A percentile compares a stretch with the other conserved stretches of the same genome.
Evolutionary conservation across 768 basidiomycete species (phyloP).

Genomic region (Lactarius vividus): DNA sequence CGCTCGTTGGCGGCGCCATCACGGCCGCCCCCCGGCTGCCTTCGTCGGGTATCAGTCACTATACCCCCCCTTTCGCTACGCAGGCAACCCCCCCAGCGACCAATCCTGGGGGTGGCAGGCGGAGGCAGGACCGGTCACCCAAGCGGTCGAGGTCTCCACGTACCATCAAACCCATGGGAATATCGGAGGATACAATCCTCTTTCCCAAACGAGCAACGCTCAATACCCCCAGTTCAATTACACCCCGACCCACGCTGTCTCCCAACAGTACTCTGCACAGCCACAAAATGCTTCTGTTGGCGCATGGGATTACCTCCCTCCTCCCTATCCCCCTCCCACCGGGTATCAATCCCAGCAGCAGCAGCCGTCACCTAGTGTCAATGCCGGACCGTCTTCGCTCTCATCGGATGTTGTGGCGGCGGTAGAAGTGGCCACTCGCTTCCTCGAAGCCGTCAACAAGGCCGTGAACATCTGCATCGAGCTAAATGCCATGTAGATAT

Average conservation of each 20-base stretch:
- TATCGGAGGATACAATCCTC: not conserved
- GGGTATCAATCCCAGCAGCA: not conserved
- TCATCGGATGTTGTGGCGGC: not conserved
- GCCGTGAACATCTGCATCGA: constrained; percentile 16
- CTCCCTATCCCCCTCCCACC: constrained; percentile 4
- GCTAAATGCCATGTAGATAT: not conserved
- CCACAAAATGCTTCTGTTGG: not conserved
- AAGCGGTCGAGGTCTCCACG: not conserved
- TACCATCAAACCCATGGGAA: not conserved
- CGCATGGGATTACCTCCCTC: not conserved
- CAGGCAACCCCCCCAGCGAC: not conserved
- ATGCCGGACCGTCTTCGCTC: not conserved
- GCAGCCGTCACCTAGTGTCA: not conserved
- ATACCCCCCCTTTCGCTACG: not conserved
- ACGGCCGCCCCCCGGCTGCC: not conserved
- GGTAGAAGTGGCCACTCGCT: constrained; percentile 9
- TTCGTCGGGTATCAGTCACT: not conserved
- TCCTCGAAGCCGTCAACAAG: constrained; percentile 18
- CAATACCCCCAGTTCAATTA: not conserved
- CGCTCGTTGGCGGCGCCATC: constrained; percentile 1
- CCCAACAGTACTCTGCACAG: not conserved
- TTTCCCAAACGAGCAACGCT: not conserved
- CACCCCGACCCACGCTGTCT: not conserved
- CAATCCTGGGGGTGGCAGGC: not conserved
- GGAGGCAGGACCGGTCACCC: not conserved